Conservation (phyloP, 202 grass and related monocot species). For the Panicum virgatum region DNA sequence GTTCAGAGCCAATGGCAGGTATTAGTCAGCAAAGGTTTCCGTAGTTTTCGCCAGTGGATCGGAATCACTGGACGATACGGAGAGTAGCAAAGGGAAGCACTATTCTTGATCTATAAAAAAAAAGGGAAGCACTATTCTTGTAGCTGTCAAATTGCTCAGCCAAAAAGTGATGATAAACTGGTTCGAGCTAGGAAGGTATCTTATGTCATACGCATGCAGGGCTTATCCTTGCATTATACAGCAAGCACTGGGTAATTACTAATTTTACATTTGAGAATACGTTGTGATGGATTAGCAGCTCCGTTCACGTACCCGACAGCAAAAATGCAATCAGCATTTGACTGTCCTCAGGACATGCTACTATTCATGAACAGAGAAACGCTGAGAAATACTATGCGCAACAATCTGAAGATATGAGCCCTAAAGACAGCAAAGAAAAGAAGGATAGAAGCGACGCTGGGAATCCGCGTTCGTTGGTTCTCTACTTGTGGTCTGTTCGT, state of each 20-base stretch:
- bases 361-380: not conserved
- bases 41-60: constrained; percentile 2
- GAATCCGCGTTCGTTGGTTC: not conserved
- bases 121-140: not conserved
- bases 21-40: not conserved
- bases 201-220: not conserved
- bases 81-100: too few species aligned
- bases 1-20: not conserved
- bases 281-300: not conserved
- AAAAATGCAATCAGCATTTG: not conserved
- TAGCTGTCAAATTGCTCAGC: constrained; percentile 5
- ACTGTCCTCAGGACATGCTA: not conserved
- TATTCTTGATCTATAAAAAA: too few species aligned
- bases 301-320: not conserved
- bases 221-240: too few species aligned
- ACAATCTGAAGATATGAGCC: too few species aligned
- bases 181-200: not conserved
- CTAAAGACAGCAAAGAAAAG: not conserved
- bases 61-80: not conserved
- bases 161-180: not conserved
- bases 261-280: not conserved
- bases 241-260: too few species aligned
- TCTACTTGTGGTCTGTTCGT: not conserved
- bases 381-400: not conserved
- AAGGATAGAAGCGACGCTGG: too few species aligned